A percentile compares a stretch with the other conserved stretches of the same genome.
phyloP scores from a whole-genome alignment of 768 basidiomycete genomes.

The Chiua virens region DNA sequence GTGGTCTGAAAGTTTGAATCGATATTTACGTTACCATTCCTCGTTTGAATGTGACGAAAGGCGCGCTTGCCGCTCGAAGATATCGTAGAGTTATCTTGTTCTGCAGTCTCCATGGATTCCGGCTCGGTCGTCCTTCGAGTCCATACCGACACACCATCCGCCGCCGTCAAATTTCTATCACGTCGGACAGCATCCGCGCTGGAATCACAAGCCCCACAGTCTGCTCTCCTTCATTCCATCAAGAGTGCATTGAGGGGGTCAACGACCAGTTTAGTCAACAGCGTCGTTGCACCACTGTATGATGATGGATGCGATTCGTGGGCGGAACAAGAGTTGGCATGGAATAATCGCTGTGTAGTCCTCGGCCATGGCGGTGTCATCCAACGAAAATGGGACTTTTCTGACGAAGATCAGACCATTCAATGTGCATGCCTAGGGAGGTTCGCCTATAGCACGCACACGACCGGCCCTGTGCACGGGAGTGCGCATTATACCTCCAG shows the following conservation, averaged over 20 bases:
- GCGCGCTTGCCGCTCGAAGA: too few relatives aligned
- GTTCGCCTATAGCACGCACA: slow-evolving; percentile 52
- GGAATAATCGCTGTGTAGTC: slow-evolving; percentile 65
- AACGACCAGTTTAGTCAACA: slow-evolving; percentile 40
- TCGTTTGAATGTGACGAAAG: too few relatives aligned
- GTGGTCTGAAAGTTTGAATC: too few relatives aligned
- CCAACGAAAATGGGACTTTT: slow-evolving; percentile 71
- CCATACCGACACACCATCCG: slow-evolving; percentile 43
- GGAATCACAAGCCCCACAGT: slow-evolving; percentile 21
- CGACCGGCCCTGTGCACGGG: slow-evolving; percentile 23
- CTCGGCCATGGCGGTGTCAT: slow-evolving; percentile 69
- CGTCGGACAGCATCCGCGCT: slow-evolving; percentile 20
- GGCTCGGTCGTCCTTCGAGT: slow-evolving; percentile 35
- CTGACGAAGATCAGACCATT: slow-evolving; percentile 67
- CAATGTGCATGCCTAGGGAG: slow-evolving; percentile 81
- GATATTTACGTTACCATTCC: too few relatives aligned
- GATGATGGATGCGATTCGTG: slow-evolving; percentile 39
- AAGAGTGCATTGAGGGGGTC: slow-evolving; percentile 59
- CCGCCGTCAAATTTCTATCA: slow-evolving; percentile 44
- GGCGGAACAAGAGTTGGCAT: slow-evolving; percentile 66
- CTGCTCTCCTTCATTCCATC: slow-evolving; percentile 55
- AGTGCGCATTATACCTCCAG: slow-evolving; percentile 31
- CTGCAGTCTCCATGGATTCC: slow-evolving; percentile 14
- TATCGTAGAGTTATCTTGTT: too few relatives aligned
- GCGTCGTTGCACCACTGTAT: slow-evolving; percentile 44